Base-by-base conservation (phyloP, 352 stramenopile species). In the Phytophthora rubi region DNA sequence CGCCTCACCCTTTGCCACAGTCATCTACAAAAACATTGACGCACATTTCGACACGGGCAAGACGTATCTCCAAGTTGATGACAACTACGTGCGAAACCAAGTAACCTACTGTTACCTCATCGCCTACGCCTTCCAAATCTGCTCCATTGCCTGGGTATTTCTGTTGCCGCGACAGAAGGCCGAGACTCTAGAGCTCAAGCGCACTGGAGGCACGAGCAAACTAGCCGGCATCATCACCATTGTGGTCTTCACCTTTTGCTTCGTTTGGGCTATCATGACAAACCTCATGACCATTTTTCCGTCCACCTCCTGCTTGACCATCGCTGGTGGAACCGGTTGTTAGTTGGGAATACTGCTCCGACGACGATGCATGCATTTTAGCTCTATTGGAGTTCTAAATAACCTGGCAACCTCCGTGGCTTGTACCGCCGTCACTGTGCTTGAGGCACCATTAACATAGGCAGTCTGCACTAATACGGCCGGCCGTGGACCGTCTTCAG, bases 21-120 rank as follows among this genome's bases (percentile, higher is more conserved):
- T 83, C 37, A 79, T 85, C 47, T 78, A 77, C 68, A 83, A 87
- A 57, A 82, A 83, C 53, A 77, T 86, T 30, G 75, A 84, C 59
- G 67, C 77, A 15, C 61, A 80, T 12, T 90, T 86, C n/a, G 68
- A 82, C 23, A 70, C 78, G 3, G 53, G 63, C 44, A 72, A 78
- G 30, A 39, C 53, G 2, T 76, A 72, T 44, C 59, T 84, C 16
- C 59, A 64, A 44, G 68, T 72, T 13, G 64, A 71, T 52, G 76
- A 71, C 48, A 74, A 67, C 3, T 68, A 75, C 13, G 72, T 79
- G 10, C 68, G 71, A 48, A 59, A 69, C 53, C 65, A 87, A 53
- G 71, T 81, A 12, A 70, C 70, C 12, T 80, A 82, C 59, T 71
- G 61, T 44, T 79, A 80, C 64, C 62, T 82, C 61, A 75, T 80